Base-by-base conservation (phyloP, 2,329 filamentous ascomycete species). In the Sporothrix brasiliensis region DNA sequence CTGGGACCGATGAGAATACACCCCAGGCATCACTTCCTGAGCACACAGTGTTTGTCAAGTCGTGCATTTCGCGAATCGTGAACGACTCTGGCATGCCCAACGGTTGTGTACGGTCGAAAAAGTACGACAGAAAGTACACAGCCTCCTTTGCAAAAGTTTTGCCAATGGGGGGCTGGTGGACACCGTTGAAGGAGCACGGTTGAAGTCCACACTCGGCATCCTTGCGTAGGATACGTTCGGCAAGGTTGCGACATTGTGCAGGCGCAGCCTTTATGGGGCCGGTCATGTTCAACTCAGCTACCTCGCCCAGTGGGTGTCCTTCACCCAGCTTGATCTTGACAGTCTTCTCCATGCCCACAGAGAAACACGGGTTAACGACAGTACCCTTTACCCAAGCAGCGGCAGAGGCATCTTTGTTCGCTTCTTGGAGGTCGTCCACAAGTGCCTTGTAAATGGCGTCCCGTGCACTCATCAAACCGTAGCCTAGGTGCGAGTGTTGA, bases 51-150 rank as follows among this genome's bases (percentile, higher is more conserved):
- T 89, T 85, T 0, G 95, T 89, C 21, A 98, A 87, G 72, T 96
- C 92, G 77, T 94, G 91, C 77, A 99, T 86, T 83, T 99, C 95
- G 66, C 90, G 88, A 47, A 99, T 84, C 0, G 94, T 97, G 81
- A 98, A 99, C 6, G 92, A 94, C 75, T 97, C 93, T n/a, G 96
- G 95, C 93, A 99, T 98, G 75, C 96, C 96, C 13, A 99, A 88
- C 4, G 93, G 92, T 79, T 92, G 88, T 30, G 92, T 96, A 77
- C 96, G 94, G 84, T 99, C 95, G 82, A 91, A 97, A 83, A 99
- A 99, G 86, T 97, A 99, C 41, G 92, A 97, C 82, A 99, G 94
- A 75, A 98, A 93, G 82, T 94, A 99, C 52, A 98, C 88, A 76
- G 97, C 94, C 81, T 98, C 94, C 73, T 86, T 87, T 34, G 92